Evolutionary conservation across 805 yeast genomes (phyloP).

Genomic region (Metschnikowia matae): DNA sequence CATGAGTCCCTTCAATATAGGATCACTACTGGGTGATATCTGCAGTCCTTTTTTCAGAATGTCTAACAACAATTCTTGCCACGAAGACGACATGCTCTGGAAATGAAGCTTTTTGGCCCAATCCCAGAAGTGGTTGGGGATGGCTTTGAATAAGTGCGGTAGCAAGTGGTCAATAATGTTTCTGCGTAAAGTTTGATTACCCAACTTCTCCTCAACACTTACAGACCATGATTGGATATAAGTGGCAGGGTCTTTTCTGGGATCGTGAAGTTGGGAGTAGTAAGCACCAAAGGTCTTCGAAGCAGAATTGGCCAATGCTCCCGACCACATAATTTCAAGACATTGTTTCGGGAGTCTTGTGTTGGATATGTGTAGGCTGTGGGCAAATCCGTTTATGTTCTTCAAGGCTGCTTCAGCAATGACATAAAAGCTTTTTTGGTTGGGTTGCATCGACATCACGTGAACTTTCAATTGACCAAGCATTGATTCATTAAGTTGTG

Average conservation of each 20-base stretch:
- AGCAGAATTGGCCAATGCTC: slow-evolving; percentile 61
- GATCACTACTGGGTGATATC: slow-evolving; percentile 8
- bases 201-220: slow-evolving; percentile 33
- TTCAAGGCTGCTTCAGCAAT: slow-evolving; percentile 54
- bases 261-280: slow-evolving; percentile 16
- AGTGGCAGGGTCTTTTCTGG: slow-evolving; percentile 20
- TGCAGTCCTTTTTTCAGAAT: slow-evolving; percentile 11
- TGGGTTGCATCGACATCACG: slow-evolving; percentile 39
- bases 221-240: slow-evolving; percentile 56
- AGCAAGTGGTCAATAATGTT: slow-evolving; percentile 58
- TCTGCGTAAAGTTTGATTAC: slow-evolving; percentile 28
- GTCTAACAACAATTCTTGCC: slow-evolving; percentile 10
- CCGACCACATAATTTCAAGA: slow-evolving; percentile 48
- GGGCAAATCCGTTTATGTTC: slow-evolving; percentile 37
- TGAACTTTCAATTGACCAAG: slow-evolving; percentile 42
- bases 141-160: slow-evolving; percentile 56
- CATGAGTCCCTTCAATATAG: slow-evolving; percentile 4
- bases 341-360: slow-evolving; percentile 47
- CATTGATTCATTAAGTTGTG: slow-evolving; percentile 16
- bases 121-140: slow-evolving; percentile 38
- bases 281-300: slow-evolving; percentile 50
- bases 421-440: slow-evolving; percentile 58
- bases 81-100: neutral
- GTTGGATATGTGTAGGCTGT: slow-evolving; percentile 37
- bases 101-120: slow-evolving; percentile 28